Base-by-base conservation (phyloP, 192 early-diverging fungal species). In the Chytriomyces sp. region DNA sequence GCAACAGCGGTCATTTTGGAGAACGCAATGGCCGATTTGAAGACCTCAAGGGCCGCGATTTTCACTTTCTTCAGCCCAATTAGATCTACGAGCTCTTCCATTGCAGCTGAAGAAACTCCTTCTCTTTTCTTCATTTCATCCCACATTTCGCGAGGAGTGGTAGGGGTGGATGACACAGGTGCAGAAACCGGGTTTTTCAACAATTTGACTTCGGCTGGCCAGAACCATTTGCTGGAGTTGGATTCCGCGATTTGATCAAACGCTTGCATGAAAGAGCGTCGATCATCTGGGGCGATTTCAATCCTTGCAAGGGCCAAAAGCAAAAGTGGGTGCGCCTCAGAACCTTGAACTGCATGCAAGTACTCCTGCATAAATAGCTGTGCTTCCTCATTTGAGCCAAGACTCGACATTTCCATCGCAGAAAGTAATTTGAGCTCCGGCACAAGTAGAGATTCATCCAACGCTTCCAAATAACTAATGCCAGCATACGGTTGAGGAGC, bases 1-100 rank as follows among this genome's bases (percentile, higher is more conserved):
- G 28, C 50, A 26, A 65, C 60, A 16, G 46, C 13, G 13, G 80
- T 3, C 61, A 81, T 60, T 49, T 80, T 78, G 23, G n/a, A 20
- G 9, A 81, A 75, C 11, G 77, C 80, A 50, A 62, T 57, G 3
- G 78, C 80, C 11, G 46, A 49, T 60, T 80, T 80, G 50, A 80
- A 81, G 43, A 81, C 3, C 53, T 81, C 61, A 45, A 81, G 66
- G 10, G 80, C 80, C 16, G 16, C n/a, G 10, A 50, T 53, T 48
- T 81, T 81, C 43, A 81, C 80, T 47, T 75, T 75, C 7, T 75
- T 81, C 50, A 81, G 45, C 6, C 80, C 80, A 23, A 78, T 64
- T 10, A 81, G 70, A 13, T 78, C 65, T 6, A 81, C 20, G 50
- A 81, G 50, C 26, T 81, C 62, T 20, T 81, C 80, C 80, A 81